Base-by-base conservation (phyloP, 1,284 basidiomycete genomes). In the Waitea zeae region DNA sequence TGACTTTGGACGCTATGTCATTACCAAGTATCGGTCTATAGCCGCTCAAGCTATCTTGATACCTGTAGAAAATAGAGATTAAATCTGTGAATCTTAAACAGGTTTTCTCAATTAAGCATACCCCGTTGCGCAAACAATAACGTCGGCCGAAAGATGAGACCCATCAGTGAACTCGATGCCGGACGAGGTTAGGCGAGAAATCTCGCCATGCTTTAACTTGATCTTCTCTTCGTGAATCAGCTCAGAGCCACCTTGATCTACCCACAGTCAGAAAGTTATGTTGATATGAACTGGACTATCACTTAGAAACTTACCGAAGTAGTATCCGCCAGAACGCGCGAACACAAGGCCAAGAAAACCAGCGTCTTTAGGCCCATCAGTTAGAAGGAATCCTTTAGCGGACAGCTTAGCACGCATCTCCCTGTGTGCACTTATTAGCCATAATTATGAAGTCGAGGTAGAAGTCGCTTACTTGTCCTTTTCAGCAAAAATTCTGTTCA, bases 341-440 rank as follows among this genome's bases (percentile, higher is more conserved):
- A 50, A 45, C 3, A 54, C 57, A 36, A 61, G 54, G 40, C 58
- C 53, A 3, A 63, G 33, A 49, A 67, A 61, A 9, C 76, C 75
- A 0, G 63, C 52, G 15, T 57, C 67, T 18, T 75, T 62, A 5
- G 58, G 56, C 9, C 77, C 77, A 2, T 55, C 43, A 42, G 66
- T 69, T 11, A 62, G 47, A 37, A 59, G 62, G 58, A 81, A 82
- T 2, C 78, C 77, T n/a, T n/a, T n/a, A n/a, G n/a, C n/a, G n/a
- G n/a, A n/a, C n/a, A n/a, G n/a, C n/a, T n/a, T n/a, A n/a, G n/a
- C n/a, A n/a, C n/a, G n/a, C n/a, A n/a, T n/a, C n/a, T n/a, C n/a
- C n/a, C n/a, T n/a, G n/a, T n/a, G n/a, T n/a, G n/a, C n/a, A n/a
- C n/a, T n/a, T n/a, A n/a, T n/a, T n/a, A n/a, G n/a, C n/a, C n/a